These are phyloP conservation scores for Epichloe baconii DNA, from an alignment of 2,329 filamentous ascomycete species.

Conservation along the genomic window DNA sequence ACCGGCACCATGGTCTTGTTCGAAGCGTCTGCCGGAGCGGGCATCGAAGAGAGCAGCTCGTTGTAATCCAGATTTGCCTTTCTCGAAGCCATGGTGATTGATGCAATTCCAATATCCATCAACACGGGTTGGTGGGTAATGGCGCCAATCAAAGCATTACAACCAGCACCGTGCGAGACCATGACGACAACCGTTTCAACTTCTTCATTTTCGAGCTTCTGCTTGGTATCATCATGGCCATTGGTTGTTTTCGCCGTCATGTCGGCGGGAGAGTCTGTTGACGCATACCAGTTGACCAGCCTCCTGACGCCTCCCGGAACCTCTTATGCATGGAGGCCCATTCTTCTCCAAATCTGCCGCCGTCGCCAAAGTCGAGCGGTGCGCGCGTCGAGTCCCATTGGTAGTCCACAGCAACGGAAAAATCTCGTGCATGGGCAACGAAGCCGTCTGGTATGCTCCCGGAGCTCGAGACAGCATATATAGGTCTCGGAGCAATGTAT, in stretches of 20 bases:
- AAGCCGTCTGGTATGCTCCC: slow-evolving; percentile 79
- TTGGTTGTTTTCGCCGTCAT: slow-evolving; percentile 31
- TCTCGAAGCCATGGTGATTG: slow-evolving; percentile 74
- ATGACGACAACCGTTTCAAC: slow-evolving; percentile 71
- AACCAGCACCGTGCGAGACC: slow-evolving; percentile 89
- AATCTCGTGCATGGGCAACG: slow-evolving; percentile 78
- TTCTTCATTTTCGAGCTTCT: slow-evolving; percentile 40
- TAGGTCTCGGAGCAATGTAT: slow-evolving; percentile 67
- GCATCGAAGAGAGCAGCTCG: slow-evolving; percentile 17
- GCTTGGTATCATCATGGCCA: slow-evolving; percentile 14
- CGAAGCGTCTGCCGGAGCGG: slow-evolving; percentile 10
- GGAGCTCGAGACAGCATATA: slow-evolving; percentile 69
- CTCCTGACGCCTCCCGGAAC: slow-evolving; percentile 67
- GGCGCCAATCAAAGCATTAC: slow-evolving; percentile 87
- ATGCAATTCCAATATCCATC: slow-evolving; percentile 80
- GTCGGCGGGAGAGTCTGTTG: slow-evolving; percentile 35
- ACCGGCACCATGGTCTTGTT: slow-evolving; percentile 28
- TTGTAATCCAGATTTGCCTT: slow-evolving; percentile 33
- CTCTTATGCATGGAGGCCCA: slow-evolving; percentile 93
- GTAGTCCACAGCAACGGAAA: slow-evolving; percentile 77
- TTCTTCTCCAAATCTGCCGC: slow-evolving; percentile 80
- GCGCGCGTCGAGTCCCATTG: slow-evolving; percentile 87
- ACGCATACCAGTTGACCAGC: slow-evolving; percentile 73
- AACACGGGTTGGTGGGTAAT: slow-evolving; percentile 85
- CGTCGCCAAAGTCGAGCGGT: slow-evolving; percentile 72